A percentile compares a stretch with the other conserved stretches of the same genome.
phyloP scores from a whole-genome alignment of 2,329 filamentous ascomycete species.

The Cercospora nicotianae region DNA sequence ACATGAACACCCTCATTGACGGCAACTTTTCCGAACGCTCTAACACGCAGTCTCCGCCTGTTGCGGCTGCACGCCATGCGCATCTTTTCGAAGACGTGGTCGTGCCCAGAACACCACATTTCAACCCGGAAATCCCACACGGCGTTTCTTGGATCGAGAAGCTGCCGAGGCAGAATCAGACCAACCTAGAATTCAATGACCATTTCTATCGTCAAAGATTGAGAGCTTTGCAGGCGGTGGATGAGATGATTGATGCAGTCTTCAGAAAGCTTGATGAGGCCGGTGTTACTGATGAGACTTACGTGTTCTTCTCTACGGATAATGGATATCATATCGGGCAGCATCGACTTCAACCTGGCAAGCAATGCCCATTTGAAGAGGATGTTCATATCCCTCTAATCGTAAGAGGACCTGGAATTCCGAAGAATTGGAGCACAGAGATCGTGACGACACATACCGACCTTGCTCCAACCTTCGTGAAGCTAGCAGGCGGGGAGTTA shows the following conservation, averaged over 20 bases:
- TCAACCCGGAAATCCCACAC: constrained; percentile 58
- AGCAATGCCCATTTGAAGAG: constrained; percentile 43
- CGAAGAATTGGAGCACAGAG: constrained; percentile 32
- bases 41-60: constrained; percentile 47
- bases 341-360: constrained; percentile 44
- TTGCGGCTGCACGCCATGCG: constrained; percentile 61
- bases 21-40: constrained; percentile 35
- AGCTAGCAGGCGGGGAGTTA: constrained; percentile 35
- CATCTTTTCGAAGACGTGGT: constrained; percentile 61
- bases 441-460: constrained; percentile 44
- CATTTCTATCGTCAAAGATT: constrained; percentile 54
- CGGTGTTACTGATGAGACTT: constrained; percentile 51
- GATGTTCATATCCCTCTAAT: constrained; percentile 45
- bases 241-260: constrained; percentile 55
- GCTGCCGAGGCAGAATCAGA: constrained; percentile 48
- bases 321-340: constrained; percentile 46
- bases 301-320: constrained; percentile 44
- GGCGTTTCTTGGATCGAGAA: constrained; percentile 50
- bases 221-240: constrained; percentile 54
- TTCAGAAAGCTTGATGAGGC: constrained; percentile 45
- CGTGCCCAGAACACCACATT: constrained; percentile 63
- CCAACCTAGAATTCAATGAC: constrained; percentile 54
- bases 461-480: constrained; percentile 43
- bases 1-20: constrained; percentile 36
- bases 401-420: constrained; percentile 42